Base-by-base conservation (phyloP, 78 protist genomes). In the Emiliania huxleyi region DNA sequence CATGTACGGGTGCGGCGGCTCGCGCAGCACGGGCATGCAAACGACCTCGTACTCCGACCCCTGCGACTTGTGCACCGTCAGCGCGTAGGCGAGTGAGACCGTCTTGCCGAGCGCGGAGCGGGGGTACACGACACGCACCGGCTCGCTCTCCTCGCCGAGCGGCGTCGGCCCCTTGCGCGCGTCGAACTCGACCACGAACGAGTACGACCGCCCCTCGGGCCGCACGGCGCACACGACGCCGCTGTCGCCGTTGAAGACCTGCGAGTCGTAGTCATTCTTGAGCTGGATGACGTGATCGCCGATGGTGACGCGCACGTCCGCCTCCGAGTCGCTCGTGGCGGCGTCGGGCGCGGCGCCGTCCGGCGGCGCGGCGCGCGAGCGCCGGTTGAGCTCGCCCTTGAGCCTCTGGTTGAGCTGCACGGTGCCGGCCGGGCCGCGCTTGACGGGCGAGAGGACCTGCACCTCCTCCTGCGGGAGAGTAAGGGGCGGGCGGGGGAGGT, bases 41-140 rank as follows among this genome's bases (percentile, higher is more conserved):
- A 87, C 91, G 29, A 87, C 91, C 22, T 21, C 52, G 33, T 87
- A 87, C 91, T 87, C 75, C 21, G 77, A 49, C 52, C 91, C 91
- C 73, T 87, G 91, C 77, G 77, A 44, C 77, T 52, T 46, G 45
- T 87, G 91, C 75, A 87, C 91, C 23, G 77, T 87, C n/a, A 87
- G 40, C 38, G 91, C 91, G 45, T 87, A 87, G 25, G 46, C 45
- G 48, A 49, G 45, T 12, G 43, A 11, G 43, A 87, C 3, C 45
- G 0, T 29, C 38, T 22, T 11, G 75, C 40, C 75, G 46, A 81
- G 56, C 38, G 23, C 55, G 35, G 55, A 15, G 33, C 1, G 29
- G 12, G 42, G 0, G 38, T 81, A 81, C 40, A 0, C 38, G 19
- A 81, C 55, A 0, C 2, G 35, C 0, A 19, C 12, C 19, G 40